These are phyloP conservation scores for Entamoeba histolytica DNA, from an alignment of 208 protist species.

Conservation along the genomic window DNA sequence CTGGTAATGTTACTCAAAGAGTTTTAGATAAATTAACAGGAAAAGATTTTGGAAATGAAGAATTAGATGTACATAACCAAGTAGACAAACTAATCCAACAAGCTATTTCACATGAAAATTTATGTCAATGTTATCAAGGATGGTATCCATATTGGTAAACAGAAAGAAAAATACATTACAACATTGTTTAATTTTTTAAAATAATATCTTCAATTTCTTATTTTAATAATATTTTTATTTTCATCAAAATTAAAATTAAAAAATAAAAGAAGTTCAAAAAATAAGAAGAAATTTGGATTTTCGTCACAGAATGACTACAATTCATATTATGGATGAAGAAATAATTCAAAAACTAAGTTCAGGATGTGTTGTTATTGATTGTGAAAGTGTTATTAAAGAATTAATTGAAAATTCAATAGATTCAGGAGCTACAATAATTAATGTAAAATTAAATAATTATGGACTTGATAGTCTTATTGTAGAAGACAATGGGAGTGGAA, in stretches of 20 bases:
- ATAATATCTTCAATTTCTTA: background rate
- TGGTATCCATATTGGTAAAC: conserved; percentile 90
- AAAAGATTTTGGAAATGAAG: conserved; percentile 58
- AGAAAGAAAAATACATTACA: background rate
- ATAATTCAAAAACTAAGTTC: background rate
- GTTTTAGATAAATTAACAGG: conserved; percentile 90
- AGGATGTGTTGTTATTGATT: background rate
- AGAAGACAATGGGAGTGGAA: background rate
- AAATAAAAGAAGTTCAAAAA: too few relatives aligned
- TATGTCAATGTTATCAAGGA: conserved; percentile 89
- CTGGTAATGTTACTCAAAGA: conserved; percentile 70
- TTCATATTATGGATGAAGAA: background rate
- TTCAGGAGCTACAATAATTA: background rate
- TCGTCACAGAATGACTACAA: background rate
- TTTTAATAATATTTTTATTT: conserved; percentile 1
- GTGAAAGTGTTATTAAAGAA: background rate
- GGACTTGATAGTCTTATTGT: background rate
- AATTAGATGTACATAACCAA: conserved; percentile 29
- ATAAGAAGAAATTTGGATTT: background rate
- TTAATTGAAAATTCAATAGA: background rate
- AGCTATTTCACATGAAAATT: conserved; percentile 85
- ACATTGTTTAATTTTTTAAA: background rate
- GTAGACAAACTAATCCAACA: conserved; percentile 41
- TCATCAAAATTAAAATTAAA: too few relatives aligned
- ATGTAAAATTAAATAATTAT: background rate